Base-by-base conservation (phyloP, 441 rosid genomes). In the Omphalea diandra region DNA sequence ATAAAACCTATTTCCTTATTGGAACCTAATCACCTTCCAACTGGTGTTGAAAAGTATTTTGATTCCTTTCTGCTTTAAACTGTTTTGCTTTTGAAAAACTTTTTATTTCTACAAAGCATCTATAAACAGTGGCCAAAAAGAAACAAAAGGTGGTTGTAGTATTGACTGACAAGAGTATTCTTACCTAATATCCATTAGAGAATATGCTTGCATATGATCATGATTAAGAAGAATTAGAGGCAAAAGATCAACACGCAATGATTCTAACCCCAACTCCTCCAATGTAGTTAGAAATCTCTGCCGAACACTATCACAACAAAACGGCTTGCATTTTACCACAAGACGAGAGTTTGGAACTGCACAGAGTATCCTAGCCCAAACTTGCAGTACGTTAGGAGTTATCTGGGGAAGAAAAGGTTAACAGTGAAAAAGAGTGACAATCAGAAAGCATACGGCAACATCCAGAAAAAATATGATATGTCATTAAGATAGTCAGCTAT, bases 161-260 rank as follows among this genome's bases (percentile, higher is more conserved):
- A 64, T 29, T 15, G 32, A 58, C 65, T 26, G n/a, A n/a, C n/a
- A n/a, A n/a, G n/a, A n/a, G 15, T 32, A 60, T 72, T n/a, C 71
- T 71, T 83, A 95, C 99, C 99, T 95, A 67, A 95, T 93, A 79
- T 95, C 99, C 99, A 95, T 90, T 10, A 93, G 86, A 72, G 97
- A 86, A 84, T 95, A 95, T 52, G 99, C 98, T 88, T 93, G 99
- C 99, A 95, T 89, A 70, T 95, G 99, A 74, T 90, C 99, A 69
- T 95, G 97, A 81, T 95, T 95, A 74, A 87, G 91, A 78, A 93
- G 98, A 83, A 95, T 93, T 65, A 95, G 78, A 7, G 99, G 99
- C 80, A 95, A 83, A 63, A 95, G 98, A 84, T 95, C 99, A 75
- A 95, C 96, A 43, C 97, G 98, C 66, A 87, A 80, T 32, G 99